Conservation (phyloP, 768 basidiomycete genomes). For the Pleurotus cornucopiae region DNA sequence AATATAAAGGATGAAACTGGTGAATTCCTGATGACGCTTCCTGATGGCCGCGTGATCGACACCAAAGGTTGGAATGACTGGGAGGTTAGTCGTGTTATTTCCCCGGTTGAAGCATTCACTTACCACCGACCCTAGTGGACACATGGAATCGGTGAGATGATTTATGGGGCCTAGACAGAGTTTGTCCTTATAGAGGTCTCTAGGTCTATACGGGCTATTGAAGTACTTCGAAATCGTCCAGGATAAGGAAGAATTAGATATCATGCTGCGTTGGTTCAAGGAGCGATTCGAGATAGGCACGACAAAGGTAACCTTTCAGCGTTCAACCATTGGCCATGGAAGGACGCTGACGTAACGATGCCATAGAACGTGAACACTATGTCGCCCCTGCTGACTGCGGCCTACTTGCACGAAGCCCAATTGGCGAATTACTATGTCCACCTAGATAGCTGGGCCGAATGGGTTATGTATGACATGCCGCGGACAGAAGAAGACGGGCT, state of each 20-base stretch:
- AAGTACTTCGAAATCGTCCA: conserved; percentile 38
- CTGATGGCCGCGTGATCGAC: conserved; percentile 48
- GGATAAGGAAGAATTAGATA: conserved; percentile 31
- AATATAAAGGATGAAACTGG: conserved; percentile 51
- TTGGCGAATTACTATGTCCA: conserved; percentile 30
- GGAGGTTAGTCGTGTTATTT: conserved; percentile 29
- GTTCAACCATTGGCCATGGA: too few species aligned
- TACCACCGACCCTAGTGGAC: conserved; percentile 28
- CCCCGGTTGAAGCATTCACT: neutral
- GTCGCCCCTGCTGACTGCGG: conserved; percentile 44
- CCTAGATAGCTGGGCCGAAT: conserved; percentile 47
- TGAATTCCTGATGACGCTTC: conserved; percentile 43
- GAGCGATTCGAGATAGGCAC: conserved; percentile 45
- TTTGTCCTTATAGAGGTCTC: neutral
- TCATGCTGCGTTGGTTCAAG: conserved; percentile 45
- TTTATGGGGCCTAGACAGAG: neutral
- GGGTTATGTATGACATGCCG: conserved; percentile 45
- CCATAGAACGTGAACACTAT: conserved; percentile 53
- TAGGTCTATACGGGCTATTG: conserved; percentile 37
- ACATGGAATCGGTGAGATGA: conserved; percentile 33
- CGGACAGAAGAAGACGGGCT: conserved; percentile 41
- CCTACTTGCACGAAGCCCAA: conserved; percentile 35
- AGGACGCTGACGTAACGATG: too few species aligned
- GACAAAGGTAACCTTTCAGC: conserved; percentile 30
- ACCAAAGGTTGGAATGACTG: conserved; percentile 59